These are phyloP conservation scores for Metrosideros polymorpha DNA, from an alignment of 441 rosid genomes.

Conservation along the genomic window DNA sequence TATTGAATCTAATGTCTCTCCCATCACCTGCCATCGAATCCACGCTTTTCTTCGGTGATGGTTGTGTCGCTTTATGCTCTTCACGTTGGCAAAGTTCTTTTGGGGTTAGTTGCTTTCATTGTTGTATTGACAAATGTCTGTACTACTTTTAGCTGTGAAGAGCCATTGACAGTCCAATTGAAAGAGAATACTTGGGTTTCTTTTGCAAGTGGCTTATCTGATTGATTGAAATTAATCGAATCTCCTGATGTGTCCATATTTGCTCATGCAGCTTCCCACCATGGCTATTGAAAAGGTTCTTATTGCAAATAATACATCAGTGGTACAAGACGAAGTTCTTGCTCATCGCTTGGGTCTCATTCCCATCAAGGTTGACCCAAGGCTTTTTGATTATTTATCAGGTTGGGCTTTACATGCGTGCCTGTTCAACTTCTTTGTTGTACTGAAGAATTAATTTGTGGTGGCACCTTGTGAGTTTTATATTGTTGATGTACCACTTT, in stretches of 20 bases:
- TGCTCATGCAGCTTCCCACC: constrained; percentile 58
- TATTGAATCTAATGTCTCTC: too few relatives aligned
- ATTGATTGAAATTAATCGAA: background rate
- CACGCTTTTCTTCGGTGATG: background rate
- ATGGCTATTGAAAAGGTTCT: constrained; percentile 95
- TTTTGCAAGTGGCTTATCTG: background rate
- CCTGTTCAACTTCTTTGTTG: background rate
- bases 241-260: background rate
- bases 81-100: background rate
- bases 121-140: background rate
- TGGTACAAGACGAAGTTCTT: constrained; percentile 90
- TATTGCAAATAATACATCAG: constrained; percentile 79
- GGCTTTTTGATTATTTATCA: constrained; percentile 77
- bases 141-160: background rate
- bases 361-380: constrained; percentile 78
- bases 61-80: background rate
- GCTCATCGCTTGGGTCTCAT: constrained; percentile 90
- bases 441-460: background rate
- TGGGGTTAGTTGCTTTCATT: background rate
- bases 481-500: background rate
- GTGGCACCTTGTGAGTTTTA: background rate
- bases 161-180: background rate
- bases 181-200: too few relatives aligned
- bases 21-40: background rate
- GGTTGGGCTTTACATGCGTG: constrained; percentile 27